These are phyloP conservation scores for Metschnikowia lochheadii DNA, from an alignment of 805 yeast genomes.

Conservation along the genomic window DNA sequence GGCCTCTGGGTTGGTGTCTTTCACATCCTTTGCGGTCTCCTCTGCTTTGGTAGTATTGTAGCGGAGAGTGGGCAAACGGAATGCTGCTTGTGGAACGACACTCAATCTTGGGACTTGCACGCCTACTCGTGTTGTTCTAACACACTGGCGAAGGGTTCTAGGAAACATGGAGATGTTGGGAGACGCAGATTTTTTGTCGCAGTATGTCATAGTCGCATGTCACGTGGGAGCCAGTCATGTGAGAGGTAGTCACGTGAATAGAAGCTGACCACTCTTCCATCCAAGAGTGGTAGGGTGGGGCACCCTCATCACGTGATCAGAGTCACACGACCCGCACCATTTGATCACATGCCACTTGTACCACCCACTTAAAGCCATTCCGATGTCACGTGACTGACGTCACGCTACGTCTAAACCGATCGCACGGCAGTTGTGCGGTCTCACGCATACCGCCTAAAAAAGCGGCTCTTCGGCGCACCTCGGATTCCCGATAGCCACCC, in stretches of 20 bases:
- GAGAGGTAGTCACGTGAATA: too few species aligned
- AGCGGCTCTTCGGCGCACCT: neutral
- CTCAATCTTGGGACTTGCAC: neutral
- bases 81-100: neutral
- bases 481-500: neutral
- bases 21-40: conserved; percentile 2
- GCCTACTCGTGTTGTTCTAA: neutral
- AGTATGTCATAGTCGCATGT: neutral
- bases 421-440: neutral
- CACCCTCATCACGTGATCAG: neutral
- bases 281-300: too few species aligned
- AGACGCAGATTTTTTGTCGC: conserved; percentile 5
- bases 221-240: neutral
- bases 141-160: conserved; percentile 4
- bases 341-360: too few species aligned
- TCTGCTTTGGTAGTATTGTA: conserved; percentile 9
- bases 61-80: conserved; percentile 1
- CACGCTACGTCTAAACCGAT: neutral
- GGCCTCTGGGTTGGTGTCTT: neutral
- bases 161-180: neutral
- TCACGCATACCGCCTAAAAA: neutral
- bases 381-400: too few species aligned
- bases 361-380: too few species aligned
- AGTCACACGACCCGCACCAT: too few species aligned
- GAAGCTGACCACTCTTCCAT: too few species aligned